A percentile compares a stretch with the other conserved stretches of the same genome.
phyloP scores from a whole-genome alignment of 164 flowering plant species.

The Litsea cubeba region DNA sequence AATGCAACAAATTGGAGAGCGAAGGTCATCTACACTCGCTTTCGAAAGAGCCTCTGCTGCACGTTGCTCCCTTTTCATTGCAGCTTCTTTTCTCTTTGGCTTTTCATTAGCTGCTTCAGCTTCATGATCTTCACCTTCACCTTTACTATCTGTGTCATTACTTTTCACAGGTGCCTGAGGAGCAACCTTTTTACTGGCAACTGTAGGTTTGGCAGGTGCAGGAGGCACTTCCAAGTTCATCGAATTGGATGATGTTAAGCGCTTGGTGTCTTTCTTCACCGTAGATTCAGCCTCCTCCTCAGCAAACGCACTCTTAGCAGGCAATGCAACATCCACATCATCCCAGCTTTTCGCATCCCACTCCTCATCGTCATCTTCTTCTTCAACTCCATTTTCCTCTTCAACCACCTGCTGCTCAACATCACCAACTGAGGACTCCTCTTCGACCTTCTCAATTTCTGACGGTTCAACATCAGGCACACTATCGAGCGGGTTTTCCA shows the following conservation, averaged over 20 bases:
- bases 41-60: conserved; percentile 28
- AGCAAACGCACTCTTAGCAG: conserved; percentile 66
- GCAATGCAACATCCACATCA: conserved; percentile 54
- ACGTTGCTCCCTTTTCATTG: conserved; percentile 25
- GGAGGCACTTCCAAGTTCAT: conserved; percentile 20
- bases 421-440: conserved; percentile 23
- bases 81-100: conserved; percentile 34
- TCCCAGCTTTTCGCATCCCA: conserved; percentile 99
- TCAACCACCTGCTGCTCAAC: conserved; percentile 35
- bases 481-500: conserved; percentile 30
- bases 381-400: conserved; percentile 52
- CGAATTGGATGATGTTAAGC: conserved; percentile 20
- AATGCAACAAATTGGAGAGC: conserved; percentile 98
- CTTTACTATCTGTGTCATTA: conserved; percentile 28
- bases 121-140: conserved; percentile 11
- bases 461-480: conserved; percentile 22
- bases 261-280: conserved; percentile 49
- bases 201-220: conserved; percentile 18
- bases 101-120: conserved; percentile 13
- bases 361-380: conserved; percentile 65
- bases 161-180: conserved; percentile 24
- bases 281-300: conserved; percentile 73
- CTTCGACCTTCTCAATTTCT: conserved; percentile 47
- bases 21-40: conserved; percentile 50
- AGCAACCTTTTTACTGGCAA: conserved; percentile 20